A percentile compares a stretch with the other conserved stretches of the same genome.
Evolutionary conservation across 345 rosid species (phyloP).

Genomic region (Pistacia atlantica): DNA sequence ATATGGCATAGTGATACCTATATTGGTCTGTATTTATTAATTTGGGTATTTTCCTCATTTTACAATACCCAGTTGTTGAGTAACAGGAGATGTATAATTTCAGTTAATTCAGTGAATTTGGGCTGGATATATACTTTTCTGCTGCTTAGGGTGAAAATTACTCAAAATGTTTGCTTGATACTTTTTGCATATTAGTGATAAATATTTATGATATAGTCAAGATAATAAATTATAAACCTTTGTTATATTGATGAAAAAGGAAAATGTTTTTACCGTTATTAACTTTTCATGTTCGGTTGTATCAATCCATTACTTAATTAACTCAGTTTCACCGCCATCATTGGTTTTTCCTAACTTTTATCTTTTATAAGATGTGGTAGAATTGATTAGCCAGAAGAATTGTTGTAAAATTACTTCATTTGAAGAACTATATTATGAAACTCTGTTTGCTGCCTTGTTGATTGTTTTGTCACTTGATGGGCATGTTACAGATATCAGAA

Average conservation of each 20-base stretch:
- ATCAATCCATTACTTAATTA: not conserved
- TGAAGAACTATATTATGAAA: not conserved
- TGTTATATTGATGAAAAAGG: not conserved
- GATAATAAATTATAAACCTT: too few relatives aligned
- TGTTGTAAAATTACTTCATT: not conserved
- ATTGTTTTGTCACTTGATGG: not conserved
- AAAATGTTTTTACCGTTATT: not conserved
- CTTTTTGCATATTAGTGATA: not conserved
- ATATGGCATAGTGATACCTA: not conserved
- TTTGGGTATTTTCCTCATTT: not conserved
- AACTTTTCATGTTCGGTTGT: not conserved
- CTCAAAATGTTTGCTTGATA: not conserved
- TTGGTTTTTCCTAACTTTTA: not conserved
- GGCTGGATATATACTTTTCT: not conserved
- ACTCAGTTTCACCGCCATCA: not conserved
- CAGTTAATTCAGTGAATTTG: not conserved
- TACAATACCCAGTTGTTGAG: not conserved
- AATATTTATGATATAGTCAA: not conserved
- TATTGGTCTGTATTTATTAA: not conserved
- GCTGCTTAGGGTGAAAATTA: not conserved
- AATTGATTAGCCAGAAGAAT: not conserved
- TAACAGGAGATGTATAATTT: not conserved
- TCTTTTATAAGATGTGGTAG: not conserved
- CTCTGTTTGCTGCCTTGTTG: not conserved
- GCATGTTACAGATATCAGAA: slow-evolving; percentile 74